Evolutionary conservation across 1,284 basidiomycete genomes (phyloP).

Genomic region (Sparassis latifolia): DNA sequence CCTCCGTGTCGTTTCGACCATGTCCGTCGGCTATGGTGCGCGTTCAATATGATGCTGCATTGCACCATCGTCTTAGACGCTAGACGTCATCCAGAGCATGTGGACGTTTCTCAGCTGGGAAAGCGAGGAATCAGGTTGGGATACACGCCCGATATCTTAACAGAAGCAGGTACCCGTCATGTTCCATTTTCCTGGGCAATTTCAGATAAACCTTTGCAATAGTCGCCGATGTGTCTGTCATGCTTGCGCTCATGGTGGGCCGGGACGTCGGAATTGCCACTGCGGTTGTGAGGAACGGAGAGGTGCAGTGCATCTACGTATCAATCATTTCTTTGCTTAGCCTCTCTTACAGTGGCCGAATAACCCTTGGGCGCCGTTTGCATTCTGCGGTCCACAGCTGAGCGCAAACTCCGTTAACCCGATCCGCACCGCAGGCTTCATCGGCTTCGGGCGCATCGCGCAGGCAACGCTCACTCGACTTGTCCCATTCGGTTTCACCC

Average conservation of each 20-base stretch:
- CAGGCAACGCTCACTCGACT: conserved; percentile 75
- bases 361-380: conserved; percentile 77
- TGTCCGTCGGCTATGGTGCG: conserved; percentile 85
- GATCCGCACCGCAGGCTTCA: conserved; percentile 74
- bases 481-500: conserved; percentile 69
- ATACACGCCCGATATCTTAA: conserved; percentile 88
- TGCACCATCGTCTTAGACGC: background rate
- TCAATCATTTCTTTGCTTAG: background rate
- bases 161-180: conserved; percentile 63
- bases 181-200: conserved; percentile 5
- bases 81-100: conserved; percentile 60
- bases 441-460: conserved; percentile 92
- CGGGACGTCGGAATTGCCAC: conserved; percentile 68
- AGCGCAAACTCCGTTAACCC: conserved; percentile 47
- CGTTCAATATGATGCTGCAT: too few relatives aligned
- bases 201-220: conserved; percentile 3
- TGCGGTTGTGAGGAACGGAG: conserved; percentile 59
- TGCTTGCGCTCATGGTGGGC: conserved; percentile 88
- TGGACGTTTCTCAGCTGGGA: conserved; percentile 62
- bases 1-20: conserved; percentile 80
- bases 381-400: conserved; percentile 74
- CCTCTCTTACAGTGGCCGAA: conserved; percentile 41
- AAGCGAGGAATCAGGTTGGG: conserved; percentile 71
- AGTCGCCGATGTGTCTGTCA: conserved; percentile 85
- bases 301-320: conserved; percentile 33